These are phyloP conservation scores for Cercophora samala DNA, from an alignment of 495 filamentous ascomycete genomes.

Conservation along the genomic window DNA sequence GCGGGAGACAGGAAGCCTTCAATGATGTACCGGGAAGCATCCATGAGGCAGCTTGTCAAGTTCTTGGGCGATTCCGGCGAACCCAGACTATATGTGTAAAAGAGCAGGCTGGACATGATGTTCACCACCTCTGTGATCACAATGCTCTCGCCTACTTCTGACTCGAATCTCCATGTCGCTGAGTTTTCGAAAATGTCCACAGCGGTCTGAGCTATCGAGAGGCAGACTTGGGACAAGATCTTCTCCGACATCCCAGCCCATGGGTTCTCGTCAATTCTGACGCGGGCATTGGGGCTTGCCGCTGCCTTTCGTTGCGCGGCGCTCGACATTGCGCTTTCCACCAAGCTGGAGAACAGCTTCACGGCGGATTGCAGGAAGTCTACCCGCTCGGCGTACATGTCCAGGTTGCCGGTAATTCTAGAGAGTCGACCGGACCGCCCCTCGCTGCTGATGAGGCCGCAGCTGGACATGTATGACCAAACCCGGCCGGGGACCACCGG, in stretches of 20 bases:
- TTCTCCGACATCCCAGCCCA: conserved; percentile 74
- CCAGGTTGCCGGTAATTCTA: conserved; percentile 67
- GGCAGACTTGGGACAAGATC: conserved; percentile 66
- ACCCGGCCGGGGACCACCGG: conserved; percentile 72
- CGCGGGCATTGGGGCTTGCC: conserved; percentile 49
- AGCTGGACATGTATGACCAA: conserved; percentile 84
- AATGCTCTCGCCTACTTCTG: conserved; percentile 59
- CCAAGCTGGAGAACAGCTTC: conserved; percentile 66
- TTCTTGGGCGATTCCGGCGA: conserved; percentile 55
- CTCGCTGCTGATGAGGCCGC: conserved; percentile 67
- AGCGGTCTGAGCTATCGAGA: conserved; percentile 66
- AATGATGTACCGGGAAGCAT: conserved; percentile 69
- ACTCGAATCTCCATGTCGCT: conserved; percentile 74
- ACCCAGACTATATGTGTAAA: conserved; percentile 70
- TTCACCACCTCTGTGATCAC: conserved; percentile 54
- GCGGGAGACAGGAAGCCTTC: conserved; percentile 71
- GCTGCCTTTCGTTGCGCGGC: conserved; percentile 68
- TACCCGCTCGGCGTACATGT: conserved; percentile 71
- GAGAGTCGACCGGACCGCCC: conserved; percentile 69
- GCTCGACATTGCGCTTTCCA: conserved; percentile 71
- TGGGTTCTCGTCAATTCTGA: conserved; percentile 51
- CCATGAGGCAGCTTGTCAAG: conserved; percentile 57
- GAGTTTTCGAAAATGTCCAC: conserved; percentile 81
- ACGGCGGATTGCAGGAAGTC: conserved; percentile 71
- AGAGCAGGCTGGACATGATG: conserved; percentile 67